phyloP scores from a whole-genome alignment of 495 filamentous ascomycete genomes.

The Penicillium subrubescens region DNA sequence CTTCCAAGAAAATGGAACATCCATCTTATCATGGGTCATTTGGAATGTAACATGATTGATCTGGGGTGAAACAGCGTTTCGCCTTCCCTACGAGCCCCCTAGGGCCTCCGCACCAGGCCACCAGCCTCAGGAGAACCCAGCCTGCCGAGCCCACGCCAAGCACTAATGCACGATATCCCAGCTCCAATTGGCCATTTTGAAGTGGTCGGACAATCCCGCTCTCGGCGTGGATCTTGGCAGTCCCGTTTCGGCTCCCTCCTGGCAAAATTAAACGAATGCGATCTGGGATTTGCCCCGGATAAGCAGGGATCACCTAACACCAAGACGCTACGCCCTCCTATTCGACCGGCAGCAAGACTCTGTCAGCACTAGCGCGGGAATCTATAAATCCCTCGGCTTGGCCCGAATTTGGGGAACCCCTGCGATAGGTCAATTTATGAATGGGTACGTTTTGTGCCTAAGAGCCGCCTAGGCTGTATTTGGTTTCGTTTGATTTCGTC shows the following conservation, averaged over 20 bases:
- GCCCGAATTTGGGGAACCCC: not conserved
- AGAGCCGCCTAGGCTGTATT: not conserved
- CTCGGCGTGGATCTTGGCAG: constrained; percentile 2
- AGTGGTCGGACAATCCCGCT: not conserved
- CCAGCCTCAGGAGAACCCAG: not conserved
- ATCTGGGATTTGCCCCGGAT: not conserved
- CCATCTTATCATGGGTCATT: not conserved
- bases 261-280: constrained; percentile 9
- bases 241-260: not conserved
- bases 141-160: not conserved
- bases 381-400: constrained; percentile 5
- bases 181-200: not conserved
- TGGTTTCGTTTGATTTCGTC: not conserved
- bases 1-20: not conserved
- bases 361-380: constrained; percentile 1
- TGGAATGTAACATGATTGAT: not conserved
- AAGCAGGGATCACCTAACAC: not conserved
- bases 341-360: not conserved
- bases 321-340: constrained; percentile 1
- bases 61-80: not conserved
- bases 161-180: not conserved
- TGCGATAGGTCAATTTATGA: not conserved
- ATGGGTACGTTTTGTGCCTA: not conserved
- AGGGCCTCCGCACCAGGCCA: not conserved
- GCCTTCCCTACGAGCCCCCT: not conserved